Evolutionary conservation across 1,139 yeast genomes (phyloP), one percentile per base, ranked within the genome.

Genomic region (Sugiyamaella novakii): DNA sequence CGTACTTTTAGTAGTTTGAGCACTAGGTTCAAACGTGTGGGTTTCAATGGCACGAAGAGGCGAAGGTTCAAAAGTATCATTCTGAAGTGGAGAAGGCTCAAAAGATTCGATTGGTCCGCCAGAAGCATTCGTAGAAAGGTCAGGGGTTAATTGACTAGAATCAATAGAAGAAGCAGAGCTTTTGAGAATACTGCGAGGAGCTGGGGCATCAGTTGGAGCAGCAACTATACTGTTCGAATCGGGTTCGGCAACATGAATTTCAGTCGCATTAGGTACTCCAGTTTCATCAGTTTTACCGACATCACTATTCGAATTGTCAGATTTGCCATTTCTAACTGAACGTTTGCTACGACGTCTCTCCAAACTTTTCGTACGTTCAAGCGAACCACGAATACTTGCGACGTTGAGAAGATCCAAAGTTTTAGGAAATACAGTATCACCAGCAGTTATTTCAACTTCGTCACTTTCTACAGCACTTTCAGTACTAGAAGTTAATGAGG

Each of bases 351-450:
- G 60, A 37, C 67, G 60, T 21, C 72, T 59, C 47, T 67, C 71
- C 44, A 68, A 53, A 33, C 67, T 60, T 44, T 65, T 67, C 3
- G 69, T 60, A 36, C 71, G 63, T 43, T 68, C 70, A 12, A 69
- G 54, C 2, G 72, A 64, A 28, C 64, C 59, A 36, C 70, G 61
- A 36, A 69, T 67, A n/a, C 59, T 58, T 43, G 65, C 71, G 6
- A 68, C 68, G 15, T 66, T 60, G 14, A 60, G 55, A n/a, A 58
- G 50, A 33, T 65, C 70, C 41, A 69, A 60, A 22, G 57, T 59
- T 47, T 67, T 65, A 2, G 73, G 73, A 52, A 67, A 68, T 7
- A 69, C 67, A 4, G 72, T 66, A 40, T 66, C 68, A 22, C 64
- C 65, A 4, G 65, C 68, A 5, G 64, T 59, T 25, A 58, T 46